These are phyloP conservation scores for Nakazawaea pomicola DNA, from an alignment of 805 yeast genomes.

Conservation along the genomic window DNA sequence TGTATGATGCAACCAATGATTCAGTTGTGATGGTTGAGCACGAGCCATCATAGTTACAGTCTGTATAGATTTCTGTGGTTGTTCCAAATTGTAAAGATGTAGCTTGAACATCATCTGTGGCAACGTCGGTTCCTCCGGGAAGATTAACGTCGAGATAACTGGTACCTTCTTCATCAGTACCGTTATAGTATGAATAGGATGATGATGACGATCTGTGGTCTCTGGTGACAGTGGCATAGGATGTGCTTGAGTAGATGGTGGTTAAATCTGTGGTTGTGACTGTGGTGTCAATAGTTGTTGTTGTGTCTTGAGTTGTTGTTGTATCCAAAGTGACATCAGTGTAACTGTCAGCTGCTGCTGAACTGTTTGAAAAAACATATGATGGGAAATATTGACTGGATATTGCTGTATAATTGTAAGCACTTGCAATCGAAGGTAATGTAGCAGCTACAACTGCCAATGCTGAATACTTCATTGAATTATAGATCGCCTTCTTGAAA, in stretches of 20 bases:
- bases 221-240: conserved; percentile 6
- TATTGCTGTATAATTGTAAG: too few species aligned
- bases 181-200: not conserved
- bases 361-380: not conserved
- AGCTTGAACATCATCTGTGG: conserved; percentile 5
- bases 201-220: conserved; percentile 8
- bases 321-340: conserved; percentile 9
- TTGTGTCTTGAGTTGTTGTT: conserved; percentile 1
- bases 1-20: conserved; percentile 22
- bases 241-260: conserved; percentile 10
- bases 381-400: too few species aligned
- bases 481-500: not conserved
- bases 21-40: conserved; percentile 21
- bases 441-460: conserved; percentile 6
- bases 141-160: conserved; percentile 5
- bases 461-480: conserved; percentile 1
- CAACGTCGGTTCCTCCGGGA: not conserved
- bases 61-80: conserved; percentile 9
- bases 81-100: conserved; percentile 9
- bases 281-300: conserved; percentile 10
- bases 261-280: conserved; percentile 8
- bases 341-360: conserved; percentile 1
- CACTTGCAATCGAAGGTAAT: conserved; percentile 3
- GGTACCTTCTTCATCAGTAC: conserved; percentile 7
- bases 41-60: conserved; percentile 9